Conservation (phyloP, 2,329 filamentous ascomycete genomes). For the Plectosphaerella plurivora region DNA sequence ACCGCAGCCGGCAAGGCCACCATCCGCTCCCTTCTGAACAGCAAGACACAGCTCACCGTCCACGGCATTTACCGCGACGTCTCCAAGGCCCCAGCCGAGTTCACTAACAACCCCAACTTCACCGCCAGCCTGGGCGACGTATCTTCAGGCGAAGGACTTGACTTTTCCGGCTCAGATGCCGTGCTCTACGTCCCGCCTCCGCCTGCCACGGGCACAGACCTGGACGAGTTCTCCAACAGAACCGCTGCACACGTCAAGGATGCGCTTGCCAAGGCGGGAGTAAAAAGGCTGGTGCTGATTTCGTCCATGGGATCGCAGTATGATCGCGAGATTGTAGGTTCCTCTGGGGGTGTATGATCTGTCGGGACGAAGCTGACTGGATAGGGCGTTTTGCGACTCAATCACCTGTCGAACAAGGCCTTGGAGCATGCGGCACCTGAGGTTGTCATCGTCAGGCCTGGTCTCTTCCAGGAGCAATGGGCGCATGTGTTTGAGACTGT, state of each 20-base stretch:
- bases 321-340: constrained; percentile 21
- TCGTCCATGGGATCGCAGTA: constrained; percentile 25
- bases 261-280: constrained; percentile 13
- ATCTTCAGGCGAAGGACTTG: constrained; percentile 13
- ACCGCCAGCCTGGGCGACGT: constrained; percentile 24
- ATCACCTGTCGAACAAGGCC: constrained; percentile 16
- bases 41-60: constrained; percentile 14
- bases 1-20: constrained; percentile 23
- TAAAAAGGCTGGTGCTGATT: constrained; percentile 18
- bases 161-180: constrained; percentile 22
- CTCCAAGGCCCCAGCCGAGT: constrained; percentile 22
- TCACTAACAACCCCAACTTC: constrained; percentile 20
- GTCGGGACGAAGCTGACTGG: too few relatives aligned
- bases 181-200: constrained; percentile 29
- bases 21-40: constrained; percentile 19
- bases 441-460: constrained; percentile 15
- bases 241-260: constrained; percentile 17
- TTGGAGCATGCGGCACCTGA: constrained; percentile 14
- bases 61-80: constrained; percentile 24
- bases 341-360: too few relatives aligned
- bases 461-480: constrained; percentile 16
- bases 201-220: constrained; percentile 15
- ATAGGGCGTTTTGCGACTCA: constrained; percentile 21
- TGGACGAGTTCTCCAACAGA: constrained; percentile 16
- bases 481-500: constrained; percentile 7